phyloP scores from a whole-genome alignment of 257 asterid species.

The Cruciata laevipes region DNA sequence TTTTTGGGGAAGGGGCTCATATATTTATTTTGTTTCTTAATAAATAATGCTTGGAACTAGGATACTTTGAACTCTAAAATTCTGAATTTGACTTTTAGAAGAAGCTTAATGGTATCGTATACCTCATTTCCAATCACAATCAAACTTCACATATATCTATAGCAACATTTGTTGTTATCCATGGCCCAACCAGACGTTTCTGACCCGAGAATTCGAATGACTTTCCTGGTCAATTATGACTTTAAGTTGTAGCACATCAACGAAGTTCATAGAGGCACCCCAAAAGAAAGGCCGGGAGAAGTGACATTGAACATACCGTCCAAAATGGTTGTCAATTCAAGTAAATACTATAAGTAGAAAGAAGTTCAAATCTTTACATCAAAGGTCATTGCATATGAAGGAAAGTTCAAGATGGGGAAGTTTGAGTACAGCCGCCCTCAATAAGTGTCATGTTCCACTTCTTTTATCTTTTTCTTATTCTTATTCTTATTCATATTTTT shows the following conservation, averaged over 20 bases:
- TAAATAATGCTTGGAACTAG: neutral
- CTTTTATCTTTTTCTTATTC: too few species aligned
- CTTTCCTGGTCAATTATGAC: too few species aligned
- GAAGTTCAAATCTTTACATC: neutral
- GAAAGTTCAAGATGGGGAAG: neutral
- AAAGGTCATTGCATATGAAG: slow-evolving; percentile 3
- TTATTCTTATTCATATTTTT: neutral
- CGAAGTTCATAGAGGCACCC: neutral
- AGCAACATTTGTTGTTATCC: neutral
- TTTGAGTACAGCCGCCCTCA: neutral
- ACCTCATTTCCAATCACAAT: neutral
- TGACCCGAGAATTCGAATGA: neutral
- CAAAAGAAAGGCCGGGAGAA: neutral
- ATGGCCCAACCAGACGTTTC: neutral
- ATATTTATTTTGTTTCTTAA: neutral
- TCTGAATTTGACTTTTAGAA: neutral
- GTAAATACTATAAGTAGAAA: neutral
- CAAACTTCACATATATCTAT: neutral
- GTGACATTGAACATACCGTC: neutral
- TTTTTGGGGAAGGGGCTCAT: neutral
- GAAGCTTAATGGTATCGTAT: neutral
- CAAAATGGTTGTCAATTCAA: neutral
- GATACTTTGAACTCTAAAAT: neutral
- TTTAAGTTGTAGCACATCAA: neutral
- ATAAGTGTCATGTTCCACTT: neutral